Base-by-base conservation (phyloP, 495 filamentous ascomycete species). In the Talaromyces liani region DNA sequence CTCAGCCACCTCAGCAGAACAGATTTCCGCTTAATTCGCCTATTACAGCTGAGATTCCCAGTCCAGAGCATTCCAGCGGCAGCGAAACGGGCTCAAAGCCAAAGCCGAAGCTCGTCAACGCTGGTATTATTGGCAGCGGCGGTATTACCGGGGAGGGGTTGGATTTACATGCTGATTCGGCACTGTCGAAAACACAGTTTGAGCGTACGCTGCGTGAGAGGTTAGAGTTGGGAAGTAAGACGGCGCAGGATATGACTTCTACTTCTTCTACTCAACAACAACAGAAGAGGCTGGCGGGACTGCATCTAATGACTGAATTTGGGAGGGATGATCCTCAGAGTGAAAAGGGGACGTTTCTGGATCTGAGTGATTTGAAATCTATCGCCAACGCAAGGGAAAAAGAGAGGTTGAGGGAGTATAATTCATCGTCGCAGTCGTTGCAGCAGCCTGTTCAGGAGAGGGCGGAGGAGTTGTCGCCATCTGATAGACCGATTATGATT, bases 401-500 rank as follows among this genome's bases (percentile, higher is more conserved):
- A 60, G 73, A 81, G 65, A 66, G 73, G 12, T 60, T 71, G 6
- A 60, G 70, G 69, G 58, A 62, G 64, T 22, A 59, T 24, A 33
- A 41, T 29, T 65, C 41, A 60, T 67, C 29, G 59, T 70, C 22
- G 64, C 65, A 36, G 67, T 63, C 57, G 51, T 58, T 18, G 65
- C 67, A 45, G 64, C 20, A 56, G 10, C 36, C 41, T 14, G 31
- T 20, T 6, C n/a, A 20, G 7, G 25, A n/a, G 3, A 47, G 22
- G 24, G 58, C 55, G n/a, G 45, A 73, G n/a, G 89, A 88, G 45
- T 74, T 96, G 3, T 93, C 91, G 5, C 91, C 91, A 0, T 86
- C 80, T 5, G 87, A 91, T 67, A 76, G 88, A 27, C 84, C 88
- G 14, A 91, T 96, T 49, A 80, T 90, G 66, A 95, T 96, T 63